Percentiles rank a stretch among this genome's conserved stretches.
phyloP scores from a whole-genome alignment of 495 filamentous ascomycete genomes.

The Penicillium soppii region DNA sequence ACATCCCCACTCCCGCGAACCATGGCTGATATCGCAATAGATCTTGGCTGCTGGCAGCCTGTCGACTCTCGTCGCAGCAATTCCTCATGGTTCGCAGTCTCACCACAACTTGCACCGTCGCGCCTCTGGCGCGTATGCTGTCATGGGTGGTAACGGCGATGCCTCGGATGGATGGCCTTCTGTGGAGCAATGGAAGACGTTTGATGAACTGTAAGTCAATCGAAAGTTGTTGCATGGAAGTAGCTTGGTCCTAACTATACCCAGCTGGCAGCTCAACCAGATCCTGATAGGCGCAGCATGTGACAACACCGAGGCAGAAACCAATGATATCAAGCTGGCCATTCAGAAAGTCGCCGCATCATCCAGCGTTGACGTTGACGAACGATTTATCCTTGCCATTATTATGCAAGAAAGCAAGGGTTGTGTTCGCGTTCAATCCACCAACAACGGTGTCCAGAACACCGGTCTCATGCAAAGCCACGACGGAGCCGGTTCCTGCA shows the following conservation, averaged over 20 bases:
- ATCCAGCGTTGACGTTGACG: slow-evolving; percentile 48
- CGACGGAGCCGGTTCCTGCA: slow-evolving; percentile 48
- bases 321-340: slow-evolving; percentile 32
- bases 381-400: slow-evolving; percentile 58
- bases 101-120: slow-evolving; percentile 22
- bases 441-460: slow-evolving; percentile 46
- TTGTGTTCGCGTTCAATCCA: slow-evolving; percentile 53
- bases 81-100: slow-evolving; percentile 12
- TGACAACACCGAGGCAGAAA: slow-evolving; percentile 45
- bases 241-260: too few relatives aligned
- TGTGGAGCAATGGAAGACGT: slow-evolving; percentile 14
- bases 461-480: slow-evolving; percentile 58
- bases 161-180: slow-evolving; percentile 24
- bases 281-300: slow-evolving; percentile 43
- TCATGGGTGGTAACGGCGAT: slow-evolving; percentile 23
- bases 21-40: slow-evolving; percentile 5
- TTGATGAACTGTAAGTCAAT: slow-evolving; percentile 19
- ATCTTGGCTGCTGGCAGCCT: slow-evolving; percentile 35
- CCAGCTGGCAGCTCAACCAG: slow-evolving; percentile 44
- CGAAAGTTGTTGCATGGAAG: not conserved
- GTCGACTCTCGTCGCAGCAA: slow-evolving; percentile 17
- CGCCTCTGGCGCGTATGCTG: slow-evolving; percentile 11
- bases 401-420: slow-evolving; percentile 61
- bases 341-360: slow-evolving; percentile 38
- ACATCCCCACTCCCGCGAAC: slow-evolving; percentile 1